Evolutionary conservation across 75 land plant species (phyloP), one percentile per base, ranked within the genome.

Genomic region (Azolla pinnata): DNA sequence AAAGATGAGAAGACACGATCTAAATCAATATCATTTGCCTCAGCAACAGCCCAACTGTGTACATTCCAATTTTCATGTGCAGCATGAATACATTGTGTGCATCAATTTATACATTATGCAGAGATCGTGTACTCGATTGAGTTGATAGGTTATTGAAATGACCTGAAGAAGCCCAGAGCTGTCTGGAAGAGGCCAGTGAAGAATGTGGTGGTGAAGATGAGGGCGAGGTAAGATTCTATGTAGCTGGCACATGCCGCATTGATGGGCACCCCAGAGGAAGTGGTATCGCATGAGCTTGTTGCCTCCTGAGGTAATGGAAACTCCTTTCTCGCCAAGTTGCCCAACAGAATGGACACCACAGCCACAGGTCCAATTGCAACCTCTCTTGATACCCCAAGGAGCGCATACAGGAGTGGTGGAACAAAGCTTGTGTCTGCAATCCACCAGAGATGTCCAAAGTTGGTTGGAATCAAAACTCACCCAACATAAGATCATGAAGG

Each of bases 291-390:
- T 42, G 33, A 19, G 83, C 79, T 29, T 75, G 78, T 29, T 14
- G 42, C 42, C 14, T 7, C 42, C 10, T 7, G 10, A 38, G 42
- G 42, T 38, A 38, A 7, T 14, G 42, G 42, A 14, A 70, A 57
- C 7, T 82, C 42, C 30, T 82, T 56, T 56, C 57, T 67, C 26
- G 68, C 47, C 78, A 79, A 54, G 25, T 84, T 67, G 1, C 80
- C 75, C 28, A 87, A 33, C 30, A 87, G 65, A 29, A 87, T 63
- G 2, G 92, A 87, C 32, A 84, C 79, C 29, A 87, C 88, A 21
- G 92, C 88, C 3, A 80, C 88, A 1, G 92, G 92, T 14, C 92
- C 92, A 33, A 87, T 78, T 0, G 92, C 92, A 34, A 87, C 54
- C 26, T 87, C 88, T 64, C 82, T 81, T 40, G 92, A 87, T 31